Evolutionary conservation across 2,329 filamentous ascomycete genomes (phyloP).

Genomic region (Fusarium annulatum): DNA sequence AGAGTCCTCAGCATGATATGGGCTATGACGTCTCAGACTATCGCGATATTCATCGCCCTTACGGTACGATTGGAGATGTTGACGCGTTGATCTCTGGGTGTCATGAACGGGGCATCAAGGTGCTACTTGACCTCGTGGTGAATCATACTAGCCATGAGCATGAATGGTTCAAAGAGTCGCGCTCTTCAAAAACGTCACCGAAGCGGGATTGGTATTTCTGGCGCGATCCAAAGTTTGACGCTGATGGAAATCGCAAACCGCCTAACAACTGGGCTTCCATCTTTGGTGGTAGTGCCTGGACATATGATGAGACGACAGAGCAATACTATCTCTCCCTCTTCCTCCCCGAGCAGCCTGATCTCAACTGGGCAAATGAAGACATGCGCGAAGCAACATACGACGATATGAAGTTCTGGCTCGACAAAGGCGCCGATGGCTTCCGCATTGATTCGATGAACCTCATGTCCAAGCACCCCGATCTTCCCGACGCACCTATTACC

Average conservation of each 20-base stretch:
- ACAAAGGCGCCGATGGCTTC: constrained; percentile 75
- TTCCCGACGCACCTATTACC: constrained; percentile 62
- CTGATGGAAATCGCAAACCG: constrained; percentile 49
- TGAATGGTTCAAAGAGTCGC: constrained; percentile 67
- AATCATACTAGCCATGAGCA: constrained; percentile 55
- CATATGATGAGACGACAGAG: constrained; percentile 72
- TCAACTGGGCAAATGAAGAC: constrained; percentile 80
- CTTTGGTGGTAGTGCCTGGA: constrained; percentile 65
- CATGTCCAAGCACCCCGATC: constrained; percentile 69
- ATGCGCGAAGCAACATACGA: constrained; percentile 74
- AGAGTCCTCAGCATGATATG: constrained; percentile 67
- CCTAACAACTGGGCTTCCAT: constrained; percentile 58
- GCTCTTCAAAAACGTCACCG: constrained; percentile 58
- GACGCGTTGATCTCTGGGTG: constrained; percentile 69
- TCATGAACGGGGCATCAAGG: constrained; percentile 54
- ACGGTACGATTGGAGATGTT: constrained; percentile 74
- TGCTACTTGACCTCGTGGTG: constrained; percentile 46
- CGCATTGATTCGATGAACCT: constrained; percentile 75
- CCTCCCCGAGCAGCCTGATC: constrained; percentile 76
- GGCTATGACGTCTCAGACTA: constrained; percentile 75
- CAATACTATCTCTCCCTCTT: constrained; percentile 82
- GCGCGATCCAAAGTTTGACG: constrained; percentile 56
- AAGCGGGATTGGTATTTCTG: constrained; percentile 69
- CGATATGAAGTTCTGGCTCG: constrained; percentile 80
- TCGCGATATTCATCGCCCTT: constrained; percentile 54